Conservation (phyloP, 495 filamentous ascomycete genomes). For the Cercophora scortea region DNA sequence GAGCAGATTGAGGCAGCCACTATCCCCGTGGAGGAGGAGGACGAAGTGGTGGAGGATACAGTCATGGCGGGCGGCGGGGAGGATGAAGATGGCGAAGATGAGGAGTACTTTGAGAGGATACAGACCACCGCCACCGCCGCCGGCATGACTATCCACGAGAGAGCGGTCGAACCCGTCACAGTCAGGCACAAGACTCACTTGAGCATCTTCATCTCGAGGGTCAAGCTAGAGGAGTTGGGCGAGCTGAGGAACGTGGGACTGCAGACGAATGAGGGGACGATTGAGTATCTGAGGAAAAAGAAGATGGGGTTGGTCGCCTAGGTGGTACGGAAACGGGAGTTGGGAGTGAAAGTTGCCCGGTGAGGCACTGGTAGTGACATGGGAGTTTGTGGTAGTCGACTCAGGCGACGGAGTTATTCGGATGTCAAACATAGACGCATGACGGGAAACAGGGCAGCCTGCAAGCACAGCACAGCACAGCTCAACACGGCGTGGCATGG, state of each 20-base stretch:
- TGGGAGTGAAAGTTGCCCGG: too few species aligned
- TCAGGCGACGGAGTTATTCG: too few species aligned
- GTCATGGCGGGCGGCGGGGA: constrained; percentile 15
- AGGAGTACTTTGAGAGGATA: constrained; percentile 51
- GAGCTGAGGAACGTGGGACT: constrained; percentile 12
- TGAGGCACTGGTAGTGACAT: too few species aligned
- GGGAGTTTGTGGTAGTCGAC: too few species aligned
- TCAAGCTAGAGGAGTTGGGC: constrained; percentile 44
- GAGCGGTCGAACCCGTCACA: constrained; percentile 25
- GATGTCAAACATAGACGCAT: too few species aligned
- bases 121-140: neutral
- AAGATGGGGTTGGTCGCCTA: constrained; percentile 11
- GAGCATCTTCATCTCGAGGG: constrained; percentile 51
- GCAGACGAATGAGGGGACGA: constrained; percentile 29
- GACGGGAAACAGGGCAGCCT: too few species aligned
- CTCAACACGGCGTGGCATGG: too few species aligned
- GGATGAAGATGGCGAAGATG: constrained; percentile 21
- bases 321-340: neutral
- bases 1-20: constrained; percentile 6
- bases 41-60: constrained; percentile 32
- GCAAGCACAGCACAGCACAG: too few species aligned
- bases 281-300: constrained; percentile 17
- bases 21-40: constrained; percentile 5
- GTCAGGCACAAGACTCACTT: constrained; percentile 35
- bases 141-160: constrained; percentile 34